A percentile compares a stretch with the other conserved stretches of the same genome.
phyloP scores from a whole-genome alignment of 1,284 basidiomycete species.

The Rugiboletus extremiorientalis region DNA sequence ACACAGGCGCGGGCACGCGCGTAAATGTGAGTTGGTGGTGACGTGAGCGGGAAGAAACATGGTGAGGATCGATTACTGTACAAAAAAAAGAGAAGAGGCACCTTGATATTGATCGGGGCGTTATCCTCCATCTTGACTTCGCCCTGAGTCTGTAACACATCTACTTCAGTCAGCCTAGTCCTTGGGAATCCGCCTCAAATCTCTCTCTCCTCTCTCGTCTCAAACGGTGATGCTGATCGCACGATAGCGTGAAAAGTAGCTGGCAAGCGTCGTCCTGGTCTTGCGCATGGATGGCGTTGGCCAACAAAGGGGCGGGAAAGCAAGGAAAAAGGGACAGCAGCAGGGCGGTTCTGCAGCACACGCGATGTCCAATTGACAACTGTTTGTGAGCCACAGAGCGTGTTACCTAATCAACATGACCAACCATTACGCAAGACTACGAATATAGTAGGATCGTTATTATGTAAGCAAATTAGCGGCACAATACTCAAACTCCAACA shows the following conservation, averaged over 20 bases:
- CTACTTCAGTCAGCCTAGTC: constrained; percentile 23
- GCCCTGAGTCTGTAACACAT: constrained; percentile 35
- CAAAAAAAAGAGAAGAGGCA: constrained; percentile 32
- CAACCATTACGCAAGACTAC: not conserved
- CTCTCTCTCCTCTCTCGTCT: not conserved
- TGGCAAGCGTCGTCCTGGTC: not conserved
- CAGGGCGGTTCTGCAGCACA: not conserved
- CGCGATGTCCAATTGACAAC: not conserved
- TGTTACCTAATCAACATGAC: constrained; percentile 14
- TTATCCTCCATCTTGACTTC: constrained; percentile 68
- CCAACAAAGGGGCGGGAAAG: not conserved
- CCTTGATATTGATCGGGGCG: constrained; percentile 84
- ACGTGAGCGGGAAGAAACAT: not conserved
- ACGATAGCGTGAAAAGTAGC: constrained; percentile 1
- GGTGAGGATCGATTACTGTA: too few relatives aligned
- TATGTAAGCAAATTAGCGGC: too few relatives aligned
- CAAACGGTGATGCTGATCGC: not conserved
- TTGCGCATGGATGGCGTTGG: not conserved
- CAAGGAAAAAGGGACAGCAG: not conserved
- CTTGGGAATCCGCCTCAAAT: not conserved
- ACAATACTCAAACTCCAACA: too few relatives aligned
- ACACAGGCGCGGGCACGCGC: not conserved
- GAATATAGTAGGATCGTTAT: too few relatives aligned
- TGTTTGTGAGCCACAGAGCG: not conserved
- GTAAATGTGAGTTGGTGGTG: too few relatives aligned